Base-by-base conservation (phyloP, 805 yeast genomes). In the Wickerhamomyces rabaulensis region DNA sequence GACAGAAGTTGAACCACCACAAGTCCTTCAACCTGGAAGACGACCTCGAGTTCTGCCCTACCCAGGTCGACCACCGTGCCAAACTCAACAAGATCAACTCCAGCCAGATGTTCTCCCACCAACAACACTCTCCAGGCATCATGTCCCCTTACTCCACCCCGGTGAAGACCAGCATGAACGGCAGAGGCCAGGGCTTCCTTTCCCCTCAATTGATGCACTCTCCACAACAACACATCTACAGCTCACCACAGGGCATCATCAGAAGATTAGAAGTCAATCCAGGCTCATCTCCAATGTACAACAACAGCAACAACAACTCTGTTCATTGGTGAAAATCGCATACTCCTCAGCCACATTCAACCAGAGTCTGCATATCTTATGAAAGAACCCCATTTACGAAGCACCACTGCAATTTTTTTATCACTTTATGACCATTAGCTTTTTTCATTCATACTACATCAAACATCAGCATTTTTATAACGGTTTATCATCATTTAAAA, bases 1-100 rank as follows among this genome's bases (percentile, higher is more conserved):
- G 77, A 47, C 72, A 67, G n/a, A 73, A 74, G 52, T 72, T 80
- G 56, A 77, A 82, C 53, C 74, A 81, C 36, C 79, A 82, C 56
- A 76, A 85, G 54, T 82, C 88, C 35, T 83, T 85, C 61, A 90
- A 83, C 53, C 60, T 73, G 37, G 88, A 81, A 60, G 87, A 84
- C 54, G 92, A 85, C 62, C 60, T 75, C 43, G 91, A 82, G 65
- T 86, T 86, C 62, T 81, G 83, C 53, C 87, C 87, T 9, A 65
- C 61, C 17, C 48, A 53, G 25, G 22, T 49, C 6, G 55, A 56
- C 41, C 8, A 26, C 16, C 39, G 39, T 42, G 23, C 13, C 17
- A 36, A 35, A 9, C 19, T 3, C 46, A 33, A n/a, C 40, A 25
- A 27, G 40, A 35, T 23, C 29, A 25, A 17, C 17, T 43, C 35